Conservation (phyloP, 176 grass and related monocot genomes). For the Lolium rigidum region DNA sequence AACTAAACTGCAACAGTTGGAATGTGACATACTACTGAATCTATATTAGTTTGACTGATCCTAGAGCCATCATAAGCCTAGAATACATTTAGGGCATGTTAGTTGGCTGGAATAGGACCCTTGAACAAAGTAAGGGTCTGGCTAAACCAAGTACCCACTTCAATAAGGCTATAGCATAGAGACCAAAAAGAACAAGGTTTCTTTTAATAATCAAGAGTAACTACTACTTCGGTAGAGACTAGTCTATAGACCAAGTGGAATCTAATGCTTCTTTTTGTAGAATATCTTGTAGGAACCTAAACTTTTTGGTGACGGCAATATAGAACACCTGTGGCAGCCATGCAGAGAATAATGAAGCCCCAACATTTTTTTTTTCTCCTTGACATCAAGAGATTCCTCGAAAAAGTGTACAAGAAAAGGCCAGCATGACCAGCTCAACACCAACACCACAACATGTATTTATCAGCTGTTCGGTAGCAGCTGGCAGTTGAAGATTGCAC, state of each 20-base stretch:
- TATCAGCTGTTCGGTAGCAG: constrained; percentile 37
- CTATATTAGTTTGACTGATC: neutral
- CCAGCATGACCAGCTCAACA: constrained; percentile 34
- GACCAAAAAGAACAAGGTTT: neutral
- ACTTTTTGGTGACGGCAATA: constrained; percentile 22
- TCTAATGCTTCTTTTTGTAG: constrained; percentile 34
- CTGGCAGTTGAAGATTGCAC: constrained; percentile 51
- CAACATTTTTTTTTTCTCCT: constrained; percentile 20
- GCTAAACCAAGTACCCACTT: neutral
- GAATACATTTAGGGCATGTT: neutral
- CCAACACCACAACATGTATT: constrained; percentile 33
- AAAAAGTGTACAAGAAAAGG: constrained; percentile 39
- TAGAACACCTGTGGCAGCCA: constrained; percentile 8
- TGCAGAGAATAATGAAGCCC: constrained; percentile 20
- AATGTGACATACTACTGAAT: neutral
- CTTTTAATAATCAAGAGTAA: neutral
- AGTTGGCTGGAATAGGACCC: neutral
- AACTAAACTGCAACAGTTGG: neutral
- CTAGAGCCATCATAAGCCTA: neutral
- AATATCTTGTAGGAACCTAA: constrained; percentile 5
- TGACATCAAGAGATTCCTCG: constrained; percentile 38
- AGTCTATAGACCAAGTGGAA: neutral
- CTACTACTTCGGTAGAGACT: neutral
- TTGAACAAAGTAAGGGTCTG: neutral
- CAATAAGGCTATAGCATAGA: neutral